phyloP scores from a whole-genome alignment of 2,329 filamentous ascomycete genomes.

The Aspergillus aculeatinus region DNA sequence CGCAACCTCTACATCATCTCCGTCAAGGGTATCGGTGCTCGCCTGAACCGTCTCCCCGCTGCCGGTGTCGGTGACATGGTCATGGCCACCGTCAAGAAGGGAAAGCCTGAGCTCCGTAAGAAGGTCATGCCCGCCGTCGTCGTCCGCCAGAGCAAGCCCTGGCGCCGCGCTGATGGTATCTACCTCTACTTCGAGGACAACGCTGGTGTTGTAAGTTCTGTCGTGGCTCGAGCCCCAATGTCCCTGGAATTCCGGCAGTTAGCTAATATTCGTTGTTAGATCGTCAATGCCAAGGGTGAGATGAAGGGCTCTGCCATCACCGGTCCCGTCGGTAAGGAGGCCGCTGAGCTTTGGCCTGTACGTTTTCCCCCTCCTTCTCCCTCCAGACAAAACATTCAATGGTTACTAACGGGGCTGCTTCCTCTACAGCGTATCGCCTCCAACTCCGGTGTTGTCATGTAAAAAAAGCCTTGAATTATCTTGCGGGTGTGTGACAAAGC shows the following conservation, averaged over 20 bases:
- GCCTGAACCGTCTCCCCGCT: conserved; percentile 94
- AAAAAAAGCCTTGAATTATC: conserved; percentile 49
- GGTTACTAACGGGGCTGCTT: conserved; percentile 31
- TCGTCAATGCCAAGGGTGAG: conserved; percentile 99
- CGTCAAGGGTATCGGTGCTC: conserved; percentile 97
- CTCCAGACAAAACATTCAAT: too few relatives aligned
- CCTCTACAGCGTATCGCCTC: conserved; percentile 83
- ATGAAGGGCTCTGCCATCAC: conserved; percentile 99
- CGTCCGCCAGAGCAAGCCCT: conserved; percentile 98
- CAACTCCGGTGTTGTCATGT: conserved; percentile 99
- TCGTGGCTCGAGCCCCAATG: not conserved
- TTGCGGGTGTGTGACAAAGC: conserved; percentile 8
- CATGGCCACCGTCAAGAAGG: conserved; percentile 99
- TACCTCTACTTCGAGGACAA: conserved; percentile 99
- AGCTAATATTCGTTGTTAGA: conserved; percentile 53
- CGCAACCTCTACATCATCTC: conserved; percentile 99
- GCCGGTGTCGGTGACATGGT: conserved; percentile 99
- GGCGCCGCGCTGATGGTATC: conserved; percentile 97
- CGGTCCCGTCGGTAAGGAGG: conserved; percentile 98
- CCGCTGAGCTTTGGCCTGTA: conserved; percentile 98
- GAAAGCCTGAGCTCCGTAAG: conserved; percentile 99
- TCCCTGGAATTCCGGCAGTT: not conserved
- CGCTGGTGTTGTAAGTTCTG: conserved; percentile 84
- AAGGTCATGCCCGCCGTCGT: conserved; percentile 99
- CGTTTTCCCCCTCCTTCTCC: conserved; percentile 41